These are phyloP conservation scores for Zygnema circumcarinatum DNA, from an alignment of 139 green algal species.

Conservation along the genomic window DNA sequence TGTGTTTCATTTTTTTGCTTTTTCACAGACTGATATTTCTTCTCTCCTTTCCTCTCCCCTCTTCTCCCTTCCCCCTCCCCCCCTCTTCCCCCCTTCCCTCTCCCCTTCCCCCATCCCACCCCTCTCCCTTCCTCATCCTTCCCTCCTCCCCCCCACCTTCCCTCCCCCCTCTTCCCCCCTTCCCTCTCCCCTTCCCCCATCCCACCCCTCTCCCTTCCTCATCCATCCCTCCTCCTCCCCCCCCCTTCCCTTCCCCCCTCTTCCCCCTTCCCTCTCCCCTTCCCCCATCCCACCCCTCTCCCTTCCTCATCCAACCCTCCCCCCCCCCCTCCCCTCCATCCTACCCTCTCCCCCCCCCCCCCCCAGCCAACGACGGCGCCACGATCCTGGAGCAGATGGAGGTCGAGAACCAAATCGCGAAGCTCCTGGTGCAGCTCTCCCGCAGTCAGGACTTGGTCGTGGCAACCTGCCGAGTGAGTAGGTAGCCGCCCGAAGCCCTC, in stretches of 20 bases:
- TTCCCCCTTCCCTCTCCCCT: not conserved
- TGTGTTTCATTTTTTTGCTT: too few relatives aligned
- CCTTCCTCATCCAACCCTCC: not conserved
- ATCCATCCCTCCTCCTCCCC: not conserved
- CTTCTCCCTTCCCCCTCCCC: not conserved
- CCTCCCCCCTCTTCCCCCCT: not conserved
- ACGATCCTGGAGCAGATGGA: constrained; percentile 99
- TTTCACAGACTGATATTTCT: constrained; percentile 10
- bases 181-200: not conserved
- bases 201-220: constrained; percentile 66
- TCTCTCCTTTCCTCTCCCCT: not conserved
- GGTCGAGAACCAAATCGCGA: constrained; percentile 98
- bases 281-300: not conserved
- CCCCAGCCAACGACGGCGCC: constrained; percentile 94
- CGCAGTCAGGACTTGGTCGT: constrained; percentile 90
- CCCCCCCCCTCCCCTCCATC: not conserved
- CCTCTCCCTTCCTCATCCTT: not conserved
- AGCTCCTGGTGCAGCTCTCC: constrained; percentile 96
- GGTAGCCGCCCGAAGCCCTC: not conserved
- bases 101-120: not conserved
- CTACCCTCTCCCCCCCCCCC: not conserved
- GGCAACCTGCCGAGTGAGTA: constrained; percentile 76
- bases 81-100: not conserved
- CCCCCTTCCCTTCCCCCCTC: not conserved
- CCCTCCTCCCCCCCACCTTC: too few relatives aligned